Conservation (phyloP, 2,329 filamentous ascomycete genomes). For the Pestalotiopsis sp. region DNA sequence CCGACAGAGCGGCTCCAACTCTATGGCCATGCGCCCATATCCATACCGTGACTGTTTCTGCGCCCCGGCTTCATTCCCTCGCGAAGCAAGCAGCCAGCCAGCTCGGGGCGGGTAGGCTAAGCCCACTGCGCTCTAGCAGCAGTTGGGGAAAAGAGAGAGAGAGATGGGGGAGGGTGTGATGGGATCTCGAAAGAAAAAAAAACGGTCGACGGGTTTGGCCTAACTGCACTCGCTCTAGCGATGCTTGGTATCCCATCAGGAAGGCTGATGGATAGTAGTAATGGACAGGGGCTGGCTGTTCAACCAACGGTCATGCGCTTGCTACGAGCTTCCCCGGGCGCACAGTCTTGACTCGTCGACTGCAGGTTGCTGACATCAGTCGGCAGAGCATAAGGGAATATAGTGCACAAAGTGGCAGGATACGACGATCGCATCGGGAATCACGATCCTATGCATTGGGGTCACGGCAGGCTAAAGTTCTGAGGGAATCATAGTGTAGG, state of each 20-base stretch:
- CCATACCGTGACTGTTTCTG: neutral
- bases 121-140: neutral
- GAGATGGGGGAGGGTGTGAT: neutral
- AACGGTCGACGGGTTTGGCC: no score
- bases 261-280: no score
- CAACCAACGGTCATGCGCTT: neutral
- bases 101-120: conserved; percentile 1
- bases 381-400: conserved; percentile 3
- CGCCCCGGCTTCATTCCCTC: neutral
- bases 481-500: neutral
- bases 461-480: no score
- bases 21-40: neutral
- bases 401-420: neutral
- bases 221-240: no score
- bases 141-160: neutral
- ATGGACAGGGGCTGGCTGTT: neutral
- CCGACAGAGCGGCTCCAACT: conserved; percentile 16
- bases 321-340: neutral
- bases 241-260: no score
- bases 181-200: no score
- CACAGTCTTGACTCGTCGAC: neutral
- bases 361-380: conserved; percentile 6
- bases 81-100: no score
- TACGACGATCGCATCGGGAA: neutral
- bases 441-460: neutral